Percentiles rank a stretch among this genome's conserved stretches.
Conservation (phyloP, 495 filamentous ascomycete genomes). For the Trichoderma erinaceum region DNA sequence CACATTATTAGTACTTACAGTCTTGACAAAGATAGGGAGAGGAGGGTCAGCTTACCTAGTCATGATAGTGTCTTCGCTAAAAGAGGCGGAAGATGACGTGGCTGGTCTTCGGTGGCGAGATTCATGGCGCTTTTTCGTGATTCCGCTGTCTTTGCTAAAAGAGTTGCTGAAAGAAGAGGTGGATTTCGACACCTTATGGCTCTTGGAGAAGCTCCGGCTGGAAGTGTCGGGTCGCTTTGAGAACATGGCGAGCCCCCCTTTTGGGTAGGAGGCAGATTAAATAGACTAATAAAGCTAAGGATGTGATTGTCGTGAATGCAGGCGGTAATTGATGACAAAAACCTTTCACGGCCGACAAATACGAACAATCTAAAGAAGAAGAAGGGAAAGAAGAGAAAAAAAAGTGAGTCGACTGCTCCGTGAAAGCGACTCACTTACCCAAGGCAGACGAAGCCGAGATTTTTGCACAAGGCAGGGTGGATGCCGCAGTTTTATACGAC, state of each 20-base stretch:
- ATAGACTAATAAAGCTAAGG: background rate
- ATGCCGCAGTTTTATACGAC: background rate
- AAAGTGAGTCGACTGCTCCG: background rate
- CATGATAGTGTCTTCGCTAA: constrained; percentile 19
- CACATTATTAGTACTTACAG: background rate
- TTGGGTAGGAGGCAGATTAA: background rate
- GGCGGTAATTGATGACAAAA: background rate
- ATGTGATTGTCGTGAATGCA: background rate
- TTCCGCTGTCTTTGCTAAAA: constrained; percentile 35
- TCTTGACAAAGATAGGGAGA: background rate
- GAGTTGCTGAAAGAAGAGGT: constrained; percentile 33
- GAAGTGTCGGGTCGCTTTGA: constrained; percentile 35
- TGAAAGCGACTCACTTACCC: background rate
- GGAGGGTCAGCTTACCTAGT: constrained; percentile 23
- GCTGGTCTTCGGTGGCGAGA: constrained; percentile 28
- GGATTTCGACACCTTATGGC: constrained; percentile 34
- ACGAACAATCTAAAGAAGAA: background rate
- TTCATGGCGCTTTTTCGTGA: constrained; percentile 41
- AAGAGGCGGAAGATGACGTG: constrained; percentile 34
- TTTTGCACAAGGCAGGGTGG: background rate
- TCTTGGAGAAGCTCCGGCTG: constrained; percentile 42
- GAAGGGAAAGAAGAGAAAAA: too few species aligned
- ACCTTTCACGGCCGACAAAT: background rate
- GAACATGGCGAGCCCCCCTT: constrained; percentile 32
- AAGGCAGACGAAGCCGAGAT: constrained; percentile 1